These are phyloP conservation scores for Phytophthora sojae DNA, from an alignment of 352 stramenopile species.

Conservation along the genomic window DNA sequence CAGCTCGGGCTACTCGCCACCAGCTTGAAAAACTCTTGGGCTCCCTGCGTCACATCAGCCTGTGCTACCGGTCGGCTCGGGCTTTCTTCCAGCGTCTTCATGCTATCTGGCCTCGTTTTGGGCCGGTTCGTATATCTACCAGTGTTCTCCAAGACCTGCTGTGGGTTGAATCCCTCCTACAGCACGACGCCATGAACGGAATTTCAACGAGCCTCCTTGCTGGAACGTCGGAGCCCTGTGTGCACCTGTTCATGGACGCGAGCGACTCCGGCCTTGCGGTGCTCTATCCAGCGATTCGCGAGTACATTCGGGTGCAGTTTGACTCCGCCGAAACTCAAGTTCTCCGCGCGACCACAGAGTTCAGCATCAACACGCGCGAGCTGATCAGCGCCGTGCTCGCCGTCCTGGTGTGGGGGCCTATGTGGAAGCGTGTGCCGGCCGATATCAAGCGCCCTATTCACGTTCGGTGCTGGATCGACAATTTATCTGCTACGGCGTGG, in stretches of 20 bases:
- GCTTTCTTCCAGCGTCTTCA: neutral
- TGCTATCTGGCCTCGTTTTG: neutral
- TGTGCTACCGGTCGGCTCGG: neutral
- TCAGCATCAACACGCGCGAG: neutral
- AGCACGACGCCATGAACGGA: neutral
- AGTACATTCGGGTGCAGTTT: neutral
- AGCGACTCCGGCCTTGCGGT: neutral
- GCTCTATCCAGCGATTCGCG: neutral
- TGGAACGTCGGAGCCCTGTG: neutral
- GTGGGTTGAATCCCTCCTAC: neutral
- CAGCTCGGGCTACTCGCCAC: neutral
- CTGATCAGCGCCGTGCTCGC: neutral
- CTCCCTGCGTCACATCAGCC: neutral
- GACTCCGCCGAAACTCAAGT: neutral
- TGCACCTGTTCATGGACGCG: neutral
- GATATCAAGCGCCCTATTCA: neutral
- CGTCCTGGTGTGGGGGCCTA: neutral
- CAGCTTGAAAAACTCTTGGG: neutral
- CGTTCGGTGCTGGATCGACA: conserved; percentile 10
- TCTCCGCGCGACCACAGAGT: neutral
- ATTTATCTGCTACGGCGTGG: neutral
- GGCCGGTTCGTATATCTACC: neutral
- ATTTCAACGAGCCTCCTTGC: neutral
- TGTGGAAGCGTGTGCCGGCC: neutral
- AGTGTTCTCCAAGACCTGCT: neutral